These are phyloP conservation scores for Penicillium sp. DNA, from an alignment of 2,329 filamentous ascomycete genomes.

Conservation along the genomic window DNA sequence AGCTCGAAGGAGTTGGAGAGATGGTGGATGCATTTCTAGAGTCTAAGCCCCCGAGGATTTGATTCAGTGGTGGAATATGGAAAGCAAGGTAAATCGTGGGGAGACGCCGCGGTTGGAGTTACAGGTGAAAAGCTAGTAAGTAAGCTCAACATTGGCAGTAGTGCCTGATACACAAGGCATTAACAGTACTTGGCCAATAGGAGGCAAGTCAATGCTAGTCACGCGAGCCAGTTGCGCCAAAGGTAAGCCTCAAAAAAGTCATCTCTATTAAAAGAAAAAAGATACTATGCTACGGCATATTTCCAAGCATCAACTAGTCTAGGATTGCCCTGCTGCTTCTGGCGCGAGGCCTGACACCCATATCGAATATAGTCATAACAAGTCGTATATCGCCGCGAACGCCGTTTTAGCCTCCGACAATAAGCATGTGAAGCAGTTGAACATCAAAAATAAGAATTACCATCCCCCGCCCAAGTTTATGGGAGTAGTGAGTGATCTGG, in stretches of 20 bases:
- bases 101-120: neutral
- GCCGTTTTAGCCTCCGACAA: conserved; percentile 28
- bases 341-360: conserved; percentile 21
- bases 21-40: conserved; percentile 45
- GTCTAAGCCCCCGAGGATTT: neutral
- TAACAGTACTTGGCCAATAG: neutral
- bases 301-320: conserved; percentile 22
- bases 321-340: conserved; percentile 13
- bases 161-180: neutral
- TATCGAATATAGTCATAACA: conserved; percentile 34
- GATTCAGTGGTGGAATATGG: neutral
- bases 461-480: conserved; percentile 17
- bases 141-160: no score
- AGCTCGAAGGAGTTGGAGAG: conserved; percentile 47
- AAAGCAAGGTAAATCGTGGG: neutral
- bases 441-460: conserved; percentile 18
- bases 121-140: neutral
- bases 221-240: neutral
- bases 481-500: conserved; percentile 8
- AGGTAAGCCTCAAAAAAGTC: neutral
- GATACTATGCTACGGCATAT: conserved; percentile 19
- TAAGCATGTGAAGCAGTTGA: conserved; percentile 20
- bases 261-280: conserved; percentile 3
- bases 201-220: neutral
- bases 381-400: conserved; percentile 36